Evolutionary conservation across 345 rosid species (phyloP).

Genomic region (Aurinia saxatilis): DNA sequence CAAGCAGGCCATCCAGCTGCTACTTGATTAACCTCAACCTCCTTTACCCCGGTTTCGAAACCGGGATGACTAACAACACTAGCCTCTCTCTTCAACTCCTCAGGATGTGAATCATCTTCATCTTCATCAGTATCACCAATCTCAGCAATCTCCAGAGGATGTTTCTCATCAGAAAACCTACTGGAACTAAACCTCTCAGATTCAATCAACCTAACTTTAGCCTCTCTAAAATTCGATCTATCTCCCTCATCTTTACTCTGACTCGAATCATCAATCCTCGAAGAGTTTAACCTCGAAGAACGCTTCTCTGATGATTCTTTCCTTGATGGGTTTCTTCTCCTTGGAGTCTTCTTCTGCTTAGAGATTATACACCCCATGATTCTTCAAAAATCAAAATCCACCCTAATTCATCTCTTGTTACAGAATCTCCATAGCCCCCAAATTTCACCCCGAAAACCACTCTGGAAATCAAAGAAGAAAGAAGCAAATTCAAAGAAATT

Average conservation of each 20-base stretch:
- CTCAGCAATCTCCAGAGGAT: constrained; percentile 25
- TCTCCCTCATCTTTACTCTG: constrained; percentile 26
- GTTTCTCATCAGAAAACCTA: constrained; percentile 38
- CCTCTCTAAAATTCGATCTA: constrained; percentile 37
- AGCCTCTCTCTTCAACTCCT: constrained; percentile 4
- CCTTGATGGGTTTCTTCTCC: constrained; percentile 37
- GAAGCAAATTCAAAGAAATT: neutral
- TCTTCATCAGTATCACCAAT: constrained; percentile 29
- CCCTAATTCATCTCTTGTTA: neutral
- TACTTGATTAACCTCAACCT: constrained; percentile 42
- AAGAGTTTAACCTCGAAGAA: constrained; percentile 48
- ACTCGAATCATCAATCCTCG: constrained; percentile 50
- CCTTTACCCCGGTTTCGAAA: constrained; percentile 34
- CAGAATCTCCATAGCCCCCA: neutral
- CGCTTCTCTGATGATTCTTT: constrained; percentile 52
- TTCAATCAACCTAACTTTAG: constrained; percentile 45
- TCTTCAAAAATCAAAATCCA: neutral
- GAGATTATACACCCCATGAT: constrained; percentile 80
- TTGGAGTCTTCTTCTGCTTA: constrained; percentile 52
- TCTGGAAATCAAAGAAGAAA: neutral
- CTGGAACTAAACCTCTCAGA: constrained; percentile 44
- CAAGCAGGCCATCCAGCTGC: constrained; percentile 85
- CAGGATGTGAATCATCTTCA: neutral
- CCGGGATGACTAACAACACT: constrained; percentile 27
- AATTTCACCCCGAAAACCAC: neutral